Conservation (phyloP, 768 basidiomycete genomes). For the Leccinum longicurvipes region DNA sequence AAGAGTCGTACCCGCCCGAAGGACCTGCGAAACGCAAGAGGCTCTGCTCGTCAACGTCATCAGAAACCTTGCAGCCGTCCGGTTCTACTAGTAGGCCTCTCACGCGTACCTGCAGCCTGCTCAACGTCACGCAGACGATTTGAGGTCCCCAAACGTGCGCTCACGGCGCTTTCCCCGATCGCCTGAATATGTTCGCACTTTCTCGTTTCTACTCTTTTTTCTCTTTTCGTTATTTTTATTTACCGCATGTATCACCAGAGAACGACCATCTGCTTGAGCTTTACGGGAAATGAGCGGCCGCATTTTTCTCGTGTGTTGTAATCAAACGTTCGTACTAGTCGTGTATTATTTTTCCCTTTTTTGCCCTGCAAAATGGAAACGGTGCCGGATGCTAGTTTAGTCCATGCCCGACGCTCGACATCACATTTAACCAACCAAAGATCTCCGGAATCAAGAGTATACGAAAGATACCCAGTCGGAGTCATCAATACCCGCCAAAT, state of each 20-base stretch:
- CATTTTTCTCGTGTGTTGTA: not conserved
- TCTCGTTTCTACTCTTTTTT: not conserved
- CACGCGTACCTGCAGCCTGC: not conserved
- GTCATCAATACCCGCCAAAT: not conserved
- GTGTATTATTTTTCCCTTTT: too few relatives aligned
- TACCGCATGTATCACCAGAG: not conserved
- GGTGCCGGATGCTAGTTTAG: not conserved
- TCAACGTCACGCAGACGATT: conserved; percentile 1
- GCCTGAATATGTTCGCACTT: not conserved
- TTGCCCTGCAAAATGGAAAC: conserved; percentile 4
- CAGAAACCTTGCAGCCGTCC: not conserved
- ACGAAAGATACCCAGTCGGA: not conserved
- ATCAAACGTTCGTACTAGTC: not conserved
- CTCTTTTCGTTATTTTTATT: not conserved
- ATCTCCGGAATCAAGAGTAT: not conserved
- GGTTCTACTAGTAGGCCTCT: not conserved
- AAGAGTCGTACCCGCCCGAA: not conserved
- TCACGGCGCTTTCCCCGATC: not conserved
- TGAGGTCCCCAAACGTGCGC: not conserved
- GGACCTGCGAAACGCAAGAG: conserved; percentile 15
- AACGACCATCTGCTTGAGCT: not conserved
- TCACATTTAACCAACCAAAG: not conserved
- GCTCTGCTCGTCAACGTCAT: not conserved
- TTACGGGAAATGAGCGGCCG: conserved; percentile 2
- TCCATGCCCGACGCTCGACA: not conserved